Base-by-base conservation (phyloP, 306 rosid genomes). In the Coriaria nepalensis region DNA sequence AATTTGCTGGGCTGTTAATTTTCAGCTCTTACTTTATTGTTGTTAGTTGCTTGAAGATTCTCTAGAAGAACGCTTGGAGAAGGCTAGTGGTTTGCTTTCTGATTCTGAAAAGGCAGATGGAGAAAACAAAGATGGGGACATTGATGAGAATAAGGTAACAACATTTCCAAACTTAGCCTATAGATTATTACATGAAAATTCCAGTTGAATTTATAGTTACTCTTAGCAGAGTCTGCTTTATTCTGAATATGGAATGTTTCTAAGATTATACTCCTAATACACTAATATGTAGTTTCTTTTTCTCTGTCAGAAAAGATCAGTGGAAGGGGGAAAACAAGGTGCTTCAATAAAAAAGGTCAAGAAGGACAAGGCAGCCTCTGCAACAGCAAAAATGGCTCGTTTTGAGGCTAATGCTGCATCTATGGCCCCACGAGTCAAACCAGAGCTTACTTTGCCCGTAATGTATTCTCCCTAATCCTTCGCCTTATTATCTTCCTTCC, bases 71-170 rank as follows among this genome's bases (percentile, higher is more conserved):
- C 73, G 94, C 67, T 63, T 71, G 69, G 98, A 85, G 65, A 92
- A 85, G 79, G 66, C 78, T 4, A 93, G 77, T 51, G 72, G 65
- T 53, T 73, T 81, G 66, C 65, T 77, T 71, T 78, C 84, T 34
- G 96, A 92, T 74, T 71, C 94, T 62, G 98, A 90, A 58, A 85
- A 72, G 62, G 83, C 74, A 2, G 98, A 90, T 9, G 98, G 92
- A 37, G 95, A 85, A 69, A 60, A 66, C 40, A 90, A 85, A 72
- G 95, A 90, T 44, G 84, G 76, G 47, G 98, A 85, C 20, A 56
- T 60, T 52, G 96, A 85, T 37, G 96, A 92, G 58, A 79, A 52
- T 71, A 85, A 92, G 94, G 98, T 92, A 62, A 46, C 10, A 38
- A 8, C 53, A 37, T 52, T 54, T 51, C 49, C 37, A 37, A 60